Base-by-base conservation (phyloP, 768 basidiomycete species). In the Pisolithus marmoratus region DNA sequence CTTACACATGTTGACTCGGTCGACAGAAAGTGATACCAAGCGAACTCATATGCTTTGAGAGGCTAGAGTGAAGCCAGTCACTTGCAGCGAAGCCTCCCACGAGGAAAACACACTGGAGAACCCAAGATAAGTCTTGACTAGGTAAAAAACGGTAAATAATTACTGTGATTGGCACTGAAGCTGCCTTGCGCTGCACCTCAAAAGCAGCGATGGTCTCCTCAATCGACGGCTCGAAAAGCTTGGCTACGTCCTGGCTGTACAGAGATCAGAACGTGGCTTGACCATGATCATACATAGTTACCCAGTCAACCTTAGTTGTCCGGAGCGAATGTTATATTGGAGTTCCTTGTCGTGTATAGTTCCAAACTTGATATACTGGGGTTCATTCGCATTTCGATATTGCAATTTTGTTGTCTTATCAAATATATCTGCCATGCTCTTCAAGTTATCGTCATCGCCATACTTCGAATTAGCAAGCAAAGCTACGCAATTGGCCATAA, bases 51-150 rank as follows among this genome's bases (percentile, higher is more conserved):
- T 66, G 60, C n/a, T 64, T 57, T 15, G 72, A 71, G 19, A 83
- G 71, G 36, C 68, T 65, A 7, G 56, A 54, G 49, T 72, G 78
- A 14, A 81, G 57, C 63, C 69, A 79, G 24, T 74, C 72, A 46
- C 70, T 79, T 11, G 76, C 73, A 0, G 74, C 72, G 53, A 78
- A 80, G 0, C 78, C 76, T 2, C 79, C 78, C 1, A 80, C 77
- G 3, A 83, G 69, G 40, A 79, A 72, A 17, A 74, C 69, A 15
- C 67, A 49, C 70, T 69, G 24, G 8, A 17, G 11, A 34, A 34
- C 9, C 31, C 9, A 14, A 12, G 12, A 8, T 34, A 4, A 34
- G 31, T 3, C 31, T 4, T 2, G 15, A 20, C 2, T 2, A 5
- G 4, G 24, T 26, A 26, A 42, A 42, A 19, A 24, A 34, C 2